Evolutionary conservation across 371 early-diverging fungal species (phyloP), one percentile per base, ranked within the genome.

Genomic region (Mortierella sp.): DNA sequence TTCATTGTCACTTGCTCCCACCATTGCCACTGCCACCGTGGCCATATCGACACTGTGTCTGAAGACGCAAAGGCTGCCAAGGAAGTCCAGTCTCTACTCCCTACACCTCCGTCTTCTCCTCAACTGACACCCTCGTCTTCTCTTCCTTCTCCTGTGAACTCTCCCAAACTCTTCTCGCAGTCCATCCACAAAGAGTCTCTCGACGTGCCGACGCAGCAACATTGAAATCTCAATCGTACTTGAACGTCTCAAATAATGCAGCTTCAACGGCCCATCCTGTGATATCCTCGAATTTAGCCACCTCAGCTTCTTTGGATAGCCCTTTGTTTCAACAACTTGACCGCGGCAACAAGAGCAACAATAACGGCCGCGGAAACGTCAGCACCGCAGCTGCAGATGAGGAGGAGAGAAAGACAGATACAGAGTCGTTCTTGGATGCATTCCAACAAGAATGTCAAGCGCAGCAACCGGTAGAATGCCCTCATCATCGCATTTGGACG

Each of bases 1-100:
- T 70, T 64, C 60, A 70, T 56, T 41, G 71, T 70, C 31, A 70
- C 71, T 30, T 70, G 71, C 71, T 64, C 71, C 27, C 64, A 64
- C 56, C 71, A 70, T 44, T 67, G 68, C 68, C 68, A 67, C 53
- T 57, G 63, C 64, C 54, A 64, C n/a, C 60, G 49, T 24, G 12
- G 15, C 23, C 31, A 57, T 31, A 11, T 24, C 27, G 6, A 14
- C 43, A 24, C 31, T 37, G 57, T 39, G 8, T 23, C 42, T 30
- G 23, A 28, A 37, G 24, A 17, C 30, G 46, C 27, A 12, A n/a
- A n/a, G n/a, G 15, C 34, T 27, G 2, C 41, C 34, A 56, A 11
- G 2, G 57, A 32, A 37, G 23, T 31, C 32, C 31, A 31, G 48
- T 26, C 58, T 8, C 15, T 48, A n/a, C 58, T 70, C n/a, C 70